Conservation (phyloP, 148 eudicot genomes). For the Rheum nobile region DNA sequence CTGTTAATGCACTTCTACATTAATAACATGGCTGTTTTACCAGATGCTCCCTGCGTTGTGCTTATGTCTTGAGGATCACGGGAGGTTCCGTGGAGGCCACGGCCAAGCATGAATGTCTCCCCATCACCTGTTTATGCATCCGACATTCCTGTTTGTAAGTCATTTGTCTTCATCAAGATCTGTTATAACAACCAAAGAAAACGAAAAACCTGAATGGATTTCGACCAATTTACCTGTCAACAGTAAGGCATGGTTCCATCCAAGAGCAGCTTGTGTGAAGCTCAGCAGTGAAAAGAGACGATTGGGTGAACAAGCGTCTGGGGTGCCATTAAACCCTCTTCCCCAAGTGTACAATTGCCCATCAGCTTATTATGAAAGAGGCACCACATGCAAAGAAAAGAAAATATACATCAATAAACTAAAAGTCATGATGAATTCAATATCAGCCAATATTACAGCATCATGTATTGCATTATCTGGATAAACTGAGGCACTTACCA, state of each 20-base stretch:
- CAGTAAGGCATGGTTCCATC: conserved; percentile 83
- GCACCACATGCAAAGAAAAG: not conserved
- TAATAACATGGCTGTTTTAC: conserved; percentile 16
- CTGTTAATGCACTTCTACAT: not conserved
- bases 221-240: conserved; percentile 39
- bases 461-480: not conserved
- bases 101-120: conserved; percentile 68
- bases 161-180: not conserved
- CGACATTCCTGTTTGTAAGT: conserved; percentile 1
- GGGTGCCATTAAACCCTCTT: conserved; percentile 47
- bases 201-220: not conserved
- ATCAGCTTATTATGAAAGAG: conserved; percentile 37
- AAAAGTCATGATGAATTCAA: not conserved
- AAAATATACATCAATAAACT: not conserved
- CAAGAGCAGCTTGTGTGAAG: conserved; percentile 60
- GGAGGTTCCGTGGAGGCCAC: conserved; percentile 48
- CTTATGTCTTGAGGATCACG: conserved; percentile 27
- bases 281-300: conserved; percentile 20
- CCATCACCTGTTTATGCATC: conserved; percentile 39
- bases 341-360: conserved; percentile 78
- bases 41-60: conserved; percentile 20
- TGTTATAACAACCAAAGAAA: not conserved
- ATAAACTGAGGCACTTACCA: conserved; percentile 25
- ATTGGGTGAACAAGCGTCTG: conserved; percentile 40
- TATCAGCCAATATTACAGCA: not conserved